A percentile compares a stretch with the other conserved stretches of the same genome.
Evolutionary conservation across 2,329 filamentous ascomycete genomes (phyloP).

Genomic region (Volutella citrinella): DNA sequence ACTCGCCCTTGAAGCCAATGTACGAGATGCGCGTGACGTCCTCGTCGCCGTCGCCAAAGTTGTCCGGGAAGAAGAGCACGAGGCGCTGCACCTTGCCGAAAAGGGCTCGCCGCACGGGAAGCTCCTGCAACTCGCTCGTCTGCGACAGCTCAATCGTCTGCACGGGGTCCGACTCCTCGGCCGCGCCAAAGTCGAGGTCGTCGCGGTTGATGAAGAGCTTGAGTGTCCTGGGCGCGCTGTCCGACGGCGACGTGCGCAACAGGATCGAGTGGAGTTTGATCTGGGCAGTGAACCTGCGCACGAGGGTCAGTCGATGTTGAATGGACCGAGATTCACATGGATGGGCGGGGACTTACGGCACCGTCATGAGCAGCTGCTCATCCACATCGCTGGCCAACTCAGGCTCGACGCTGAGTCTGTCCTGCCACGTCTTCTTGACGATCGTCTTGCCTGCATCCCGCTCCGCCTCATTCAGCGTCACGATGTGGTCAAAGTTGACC

Average conservation of each 20-base stretch:
- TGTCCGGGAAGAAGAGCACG: constrained; percentile 87
- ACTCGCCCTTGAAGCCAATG: constrained; percentile 91
- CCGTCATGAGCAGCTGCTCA: constrained; percentile 87
- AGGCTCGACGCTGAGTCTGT: constrained; percentile 68
- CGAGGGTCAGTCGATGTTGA: neutral
- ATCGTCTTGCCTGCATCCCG: constrained; percentile 69
- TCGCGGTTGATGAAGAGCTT: constrained; percentile 86
- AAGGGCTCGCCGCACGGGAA: constrained; percentile 80
- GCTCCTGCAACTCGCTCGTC: constrained; percentile 79
- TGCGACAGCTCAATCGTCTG: constrained; percentile 77
- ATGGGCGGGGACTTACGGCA: constrained; percentile 57
- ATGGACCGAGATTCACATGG: neutral
- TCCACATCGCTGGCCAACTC: constrained; percentile 85
- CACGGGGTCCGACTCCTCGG: constrained; percentile 65
- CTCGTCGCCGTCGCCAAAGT: constrained; percentile 77
- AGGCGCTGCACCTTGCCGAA: constrained; percentile 85
- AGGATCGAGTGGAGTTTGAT: constrained; percentile 89
- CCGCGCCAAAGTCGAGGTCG: constrained; percentile 79
- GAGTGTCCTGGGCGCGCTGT: constrained; percentile 74
- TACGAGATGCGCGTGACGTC: constrained; percentile 79
- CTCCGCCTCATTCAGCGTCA: constrained; percentile 77
- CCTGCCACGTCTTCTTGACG: constrained; percentile 86
- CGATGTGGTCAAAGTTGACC: constrained; percentile 83
- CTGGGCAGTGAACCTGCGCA: constrained; percentile 81
- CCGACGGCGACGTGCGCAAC: constrained; percentile 71